These are phyloP conservation scores for Laburnicola sp. DNA, from an alignment of 2,329 filamentous ascomycete genomes.

Conservation along the genomic window DNA sequence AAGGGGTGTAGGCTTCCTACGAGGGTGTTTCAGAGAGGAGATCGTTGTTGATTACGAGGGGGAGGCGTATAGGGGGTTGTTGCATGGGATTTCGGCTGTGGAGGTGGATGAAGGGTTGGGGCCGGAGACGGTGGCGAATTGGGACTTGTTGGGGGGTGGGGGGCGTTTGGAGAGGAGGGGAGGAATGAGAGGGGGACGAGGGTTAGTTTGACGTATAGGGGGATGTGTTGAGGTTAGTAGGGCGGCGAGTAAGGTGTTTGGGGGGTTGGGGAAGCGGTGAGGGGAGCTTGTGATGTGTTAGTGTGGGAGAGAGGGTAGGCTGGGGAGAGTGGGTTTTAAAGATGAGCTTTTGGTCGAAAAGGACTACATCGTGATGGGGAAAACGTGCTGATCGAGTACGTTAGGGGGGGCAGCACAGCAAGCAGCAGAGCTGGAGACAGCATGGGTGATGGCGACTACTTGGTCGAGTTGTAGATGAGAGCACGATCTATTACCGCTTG, in stretches of 20 bases:
- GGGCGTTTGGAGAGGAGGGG: conserved; percentile 51
- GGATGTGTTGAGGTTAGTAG: conserved; percentile 67
- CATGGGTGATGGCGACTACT: too few species aligned
- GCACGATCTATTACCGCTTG: too few species aligned
- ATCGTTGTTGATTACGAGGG: conserved; percentile 74
- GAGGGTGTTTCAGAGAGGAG: conserved; percentile 78
- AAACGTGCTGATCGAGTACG: too few species aligned
- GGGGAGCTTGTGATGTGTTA: too few species aligned
- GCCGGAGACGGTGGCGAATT: conserved; percentile 65
- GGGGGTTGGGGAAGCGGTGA: conserved; percentile 17
- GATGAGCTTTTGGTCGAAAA: too few species aligned
- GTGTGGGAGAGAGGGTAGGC: too few species aligned
- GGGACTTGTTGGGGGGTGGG: conserved; percentile 62
- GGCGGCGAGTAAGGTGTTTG: conserved; percentile 38
- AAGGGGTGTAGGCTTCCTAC: conserved; percentile 27
- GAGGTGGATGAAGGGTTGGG: conserved; percentile 67
- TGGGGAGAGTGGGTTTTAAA: too few species aligned
- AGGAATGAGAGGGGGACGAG: conserved; percentile 62
- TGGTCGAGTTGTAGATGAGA: too few species aligned
- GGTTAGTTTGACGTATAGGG: conserved; percentile 79
- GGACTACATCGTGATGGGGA: too few species aligned
- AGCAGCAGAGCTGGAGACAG: too few species aligned
- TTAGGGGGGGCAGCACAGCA: too few species aligned
- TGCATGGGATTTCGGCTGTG: conserved; percentile 74
- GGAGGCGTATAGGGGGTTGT: conserved; percentile 67